Conservation (phyloP, 768 basidiomycete genomes). For the Boletus pseudo-olivaceus region DNA sequence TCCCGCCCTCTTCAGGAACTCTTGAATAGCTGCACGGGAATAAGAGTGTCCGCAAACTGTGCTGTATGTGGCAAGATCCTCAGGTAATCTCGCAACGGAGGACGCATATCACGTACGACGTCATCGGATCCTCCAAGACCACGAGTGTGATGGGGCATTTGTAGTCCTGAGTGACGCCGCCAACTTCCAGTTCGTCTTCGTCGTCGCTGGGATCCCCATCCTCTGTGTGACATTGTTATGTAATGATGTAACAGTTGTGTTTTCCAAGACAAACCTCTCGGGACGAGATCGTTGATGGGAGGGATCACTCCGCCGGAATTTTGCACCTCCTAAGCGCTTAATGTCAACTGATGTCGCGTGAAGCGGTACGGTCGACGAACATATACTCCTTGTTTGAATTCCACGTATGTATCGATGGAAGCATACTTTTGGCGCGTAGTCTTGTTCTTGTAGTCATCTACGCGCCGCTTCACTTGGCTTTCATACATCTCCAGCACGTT, state of each 20-base stretch:
- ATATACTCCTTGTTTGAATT: slow-evolving; percentile 65
- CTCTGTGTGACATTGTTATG: slow-evolving; percentile 46
- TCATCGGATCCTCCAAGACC: slow-evolving; percentile 67
- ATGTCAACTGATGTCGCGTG: slow-evolving; percentile 5
- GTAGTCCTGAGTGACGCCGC: slow-evolving; percentile 79
- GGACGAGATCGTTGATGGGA: slow-evolving; percentile 69
- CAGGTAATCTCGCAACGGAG: neutral
- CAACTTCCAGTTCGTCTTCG: slow-evolving; percentile 87
- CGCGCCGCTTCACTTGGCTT: slow-evolving; percentile 37
- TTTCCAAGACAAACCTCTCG: slow-evolving; percentile 49
- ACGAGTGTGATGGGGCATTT: slow-evolving; percentile 79
- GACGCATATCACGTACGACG: slow-evolving; percentile 57
- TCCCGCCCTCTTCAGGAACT: slow-evolving; percentile 47
- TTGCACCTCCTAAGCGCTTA: slow-evolving; percentile 52
- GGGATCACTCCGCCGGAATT: slow-evolving; percentile 70
- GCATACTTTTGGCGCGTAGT: slow-evolving; percentile 80
- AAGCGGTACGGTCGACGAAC: slow-evolving; percentile 38
- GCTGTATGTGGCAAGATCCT: slow-evolving; percentile 34
- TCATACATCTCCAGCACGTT: slow-evolving; percentile 52
- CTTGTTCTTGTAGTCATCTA: slow-evolving; percentile 50
- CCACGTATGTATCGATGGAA: slow-evolving; percentile 52
- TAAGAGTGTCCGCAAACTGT: slow-evolving; percentile 78
- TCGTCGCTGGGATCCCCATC: slow-evolving; percentile 76
- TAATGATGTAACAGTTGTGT: neutral
- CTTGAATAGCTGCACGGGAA: slow-evolving; percentile 65